These are phyloP conservation scores for Daldinia concentrica DNA, from an alignment of 495 filamentous ascomycete genomes.

Conservation along the genomic window DNA sequence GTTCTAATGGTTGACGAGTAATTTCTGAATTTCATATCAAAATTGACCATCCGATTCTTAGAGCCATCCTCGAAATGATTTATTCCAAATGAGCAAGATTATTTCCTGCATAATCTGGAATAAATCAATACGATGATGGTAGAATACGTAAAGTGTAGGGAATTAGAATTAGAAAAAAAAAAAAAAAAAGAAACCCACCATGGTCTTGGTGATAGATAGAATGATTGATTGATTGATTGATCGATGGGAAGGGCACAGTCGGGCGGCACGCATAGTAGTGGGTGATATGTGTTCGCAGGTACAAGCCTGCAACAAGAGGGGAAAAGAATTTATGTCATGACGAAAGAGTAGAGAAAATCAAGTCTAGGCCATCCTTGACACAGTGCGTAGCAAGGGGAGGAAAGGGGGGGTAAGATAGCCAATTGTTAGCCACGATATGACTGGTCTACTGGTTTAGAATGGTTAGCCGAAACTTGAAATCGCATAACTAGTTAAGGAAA, in stretches of 20 bases:
- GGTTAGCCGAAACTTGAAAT: conserved; percentile 2
- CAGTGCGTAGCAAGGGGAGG: conserved; percentile 24
- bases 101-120: conserved; percentile 7
- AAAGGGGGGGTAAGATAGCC: background rate
- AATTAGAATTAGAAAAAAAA: background rate
- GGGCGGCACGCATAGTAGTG: conserved; percentile 17
- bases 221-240: conserved; percentile 9
- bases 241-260: conserved; percentile 17
- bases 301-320: conserved; percentile 41
- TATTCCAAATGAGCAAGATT: conserved; percentile 12
- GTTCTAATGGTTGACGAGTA: conserved; percentile 14
- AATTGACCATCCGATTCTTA: background rate
- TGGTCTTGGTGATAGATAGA: conserved; percentile 12
- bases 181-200: conserved; percentile 12
- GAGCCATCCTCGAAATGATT: background rate
- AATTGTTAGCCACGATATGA: background rate
- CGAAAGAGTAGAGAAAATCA: conserved; percentile 18
- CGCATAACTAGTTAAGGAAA: background rate
- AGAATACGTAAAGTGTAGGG: conserved; percentile 18
- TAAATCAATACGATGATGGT: conserved; percentile 11
- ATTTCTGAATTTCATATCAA: conserved; percentile 9
- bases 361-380: conserved; percentile 29
- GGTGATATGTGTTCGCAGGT: conserved; percentile 30
- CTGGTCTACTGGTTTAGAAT: background rate
- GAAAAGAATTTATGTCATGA: conserved; percentile 40